Evolutionary conservation across 352 stramenopile genomes (phyloP).

Genomic region (Pythium guiyangense): DNA sequence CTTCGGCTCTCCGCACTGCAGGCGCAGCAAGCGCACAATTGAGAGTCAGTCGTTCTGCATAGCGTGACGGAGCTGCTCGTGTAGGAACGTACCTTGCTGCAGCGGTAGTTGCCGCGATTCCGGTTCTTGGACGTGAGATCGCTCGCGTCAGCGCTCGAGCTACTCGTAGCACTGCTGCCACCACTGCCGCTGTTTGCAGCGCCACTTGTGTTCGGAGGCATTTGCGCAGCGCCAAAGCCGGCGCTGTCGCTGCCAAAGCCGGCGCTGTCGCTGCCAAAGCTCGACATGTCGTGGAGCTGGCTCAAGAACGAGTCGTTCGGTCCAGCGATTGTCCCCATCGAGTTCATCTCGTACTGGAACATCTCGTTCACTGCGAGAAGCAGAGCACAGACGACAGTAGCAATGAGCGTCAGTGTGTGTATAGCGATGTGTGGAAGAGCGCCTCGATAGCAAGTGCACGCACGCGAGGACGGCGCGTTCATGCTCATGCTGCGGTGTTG

Average conservation of each 20-base stretch:
- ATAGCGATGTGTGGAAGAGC: background rate
- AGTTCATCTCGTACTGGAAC: slow-evolving; percentile 47
- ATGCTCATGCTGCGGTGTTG: background rate
- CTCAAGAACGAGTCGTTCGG: slow-evolving; percentile 38
- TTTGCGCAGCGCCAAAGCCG: background rate
- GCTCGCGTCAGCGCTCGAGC: slow-evolving; percentile 20
- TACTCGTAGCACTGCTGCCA: slow-evolving; percentile 13
- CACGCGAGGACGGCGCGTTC: background rate
- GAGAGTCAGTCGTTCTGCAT: no score
- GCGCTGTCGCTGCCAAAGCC: background rate
- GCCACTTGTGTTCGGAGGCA: background rate
- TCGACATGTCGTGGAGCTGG: slow-evolving; percentile 45
- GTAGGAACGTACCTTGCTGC: slow-evolving; percentile 59
- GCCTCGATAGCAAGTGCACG: background rate
- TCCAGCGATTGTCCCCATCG: slow-evolving; percentile 35
- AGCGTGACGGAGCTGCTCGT: no score
- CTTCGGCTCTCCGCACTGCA: slow-evolving; percentile 78
- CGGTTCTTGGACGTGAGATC: slow-evolving; percentile 59
- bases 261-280: background rate
- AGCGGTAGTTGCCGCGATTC: slow-evolving; percentile 85
- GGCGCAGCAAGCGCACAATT: no score
- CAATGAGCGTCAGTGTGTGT: background rate
- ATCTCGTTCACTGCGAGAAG: slow-evolving; percentile 34
- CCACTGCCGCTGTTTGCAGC: background rate
- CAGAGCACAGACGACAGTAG: background rate